These are phyloP conservation scores for Edaphochlamys debaryana DNA, from an alignment of 139 green algal species.

Conservation along the genomic window DNA sequence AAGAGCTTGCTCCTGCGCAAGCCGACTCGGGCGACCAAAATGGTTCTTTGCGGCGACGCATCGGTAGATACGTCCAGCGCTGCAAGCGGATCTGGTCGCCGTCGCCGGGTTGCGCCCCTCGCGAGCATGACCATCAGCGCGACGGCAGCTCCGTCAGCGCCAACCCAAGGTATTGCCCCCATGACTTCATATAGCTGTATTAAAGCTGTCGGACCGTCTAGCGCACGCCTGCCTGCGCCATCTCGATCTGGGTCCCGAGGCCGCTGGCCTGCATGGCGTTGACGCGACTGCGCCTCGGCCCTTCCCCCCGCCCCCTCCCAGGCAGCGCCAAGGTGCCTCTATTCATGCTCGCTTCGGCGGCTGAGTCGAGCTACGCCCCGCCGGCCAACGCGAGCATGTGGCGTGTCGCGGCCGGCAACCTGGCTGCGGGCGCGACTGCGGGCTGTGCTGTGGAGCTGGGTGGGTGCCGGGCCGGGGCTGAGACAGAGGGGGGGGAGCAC, in stretches of 20 bases:
- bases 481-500: no score
- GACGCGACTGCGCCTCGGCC: no score
- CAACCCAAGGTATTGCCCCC: not conserved
- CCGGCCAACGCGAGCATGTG: conserved; percentile 48
- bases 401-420: conserved; percentile 75
- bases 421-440: conserved; percentile 83
- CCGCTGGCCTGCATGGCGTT: not conserved
- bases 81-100: no score
- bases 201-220: not conserved
- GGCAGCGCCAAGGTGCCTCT: conserved; percentile 24
- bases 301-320: not conserved
- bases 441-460: conserved; percentile 87
- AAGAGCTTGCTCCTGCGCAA: no score
- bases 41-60: no score
- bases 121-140: conserved; percentile 4
- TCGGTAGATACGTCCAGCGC: no score
- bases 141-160: not conserved
- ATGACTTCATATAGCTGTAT: not conserved
- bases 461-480: no score
- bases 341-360: conserved; percentile 46
- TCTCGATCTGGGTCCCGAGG: not conserved
- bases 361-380: not conserved
- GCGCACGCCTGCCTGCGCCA: not conserved
- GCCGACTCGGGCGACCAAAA: no score
- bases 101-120: no score